Base-by-base conservation (phyloP, 2,329 filamentous ascomycete genomes). In the Penicillium sp. region DNA sequence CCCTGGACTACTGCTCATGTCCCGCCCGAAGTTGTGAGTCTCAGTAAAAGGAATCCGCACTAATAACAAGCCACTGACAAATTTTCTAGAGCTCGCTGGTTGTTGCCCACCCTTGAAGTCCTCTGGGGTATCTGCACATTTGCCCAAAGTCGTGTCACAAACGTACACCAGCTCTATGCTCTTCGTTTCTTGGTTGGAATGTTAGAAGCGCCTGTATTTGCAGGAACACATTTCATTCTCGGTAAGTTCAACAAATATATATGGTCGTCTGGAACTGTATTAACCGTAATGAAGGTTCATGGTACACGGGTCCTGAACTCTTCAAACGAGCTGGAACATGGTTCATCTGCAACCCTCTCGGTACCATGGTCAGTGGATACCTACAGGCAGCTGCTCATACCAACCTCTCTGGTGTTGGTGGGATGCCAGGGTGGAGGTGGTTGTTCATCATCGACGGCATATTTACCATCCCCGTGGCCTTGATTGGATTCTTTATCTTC, bases 361-460 rank as follows among this genome's bases (percentile, higher is more conserved):
- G 81, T 0, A 72, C 75, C n/a, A 83, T 85, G 79, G 80, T 85
- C 48, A 81, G 80, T n/a, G 83, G 82, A 1, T 85, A 83, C 57
- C 73, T 85, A 0, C 82, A 84, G 70, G 78, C 82, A 0, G 82
- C 79, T 0, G 80, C 80, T 0, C 83, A 83, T 65, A 79, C 78
- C 21, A 79, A 79, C 29, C 73, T 85, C 0, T 80, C 81, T 19
- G 82, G 82, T 0, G 71, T 78, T 0, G 68, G 68, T 12, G 82
- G 82, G 0, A 77, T 80, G 65, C 71, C 77, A 0, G 82, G 82
- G 0, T 83, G 80, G 81, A 73, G 79, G 59, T 82, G 80, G 82
- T 73, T 86, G 0, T 86, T 86, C 55, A 81, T 86, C 39, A 81
- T 85, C 42, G 82, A 86, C 62, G 81, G 81, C 0, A 72, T 83